Evolutionary conservation across 257 asterid species (phyloP).

Genomic region (Salvia rosmarinus): DNA sequence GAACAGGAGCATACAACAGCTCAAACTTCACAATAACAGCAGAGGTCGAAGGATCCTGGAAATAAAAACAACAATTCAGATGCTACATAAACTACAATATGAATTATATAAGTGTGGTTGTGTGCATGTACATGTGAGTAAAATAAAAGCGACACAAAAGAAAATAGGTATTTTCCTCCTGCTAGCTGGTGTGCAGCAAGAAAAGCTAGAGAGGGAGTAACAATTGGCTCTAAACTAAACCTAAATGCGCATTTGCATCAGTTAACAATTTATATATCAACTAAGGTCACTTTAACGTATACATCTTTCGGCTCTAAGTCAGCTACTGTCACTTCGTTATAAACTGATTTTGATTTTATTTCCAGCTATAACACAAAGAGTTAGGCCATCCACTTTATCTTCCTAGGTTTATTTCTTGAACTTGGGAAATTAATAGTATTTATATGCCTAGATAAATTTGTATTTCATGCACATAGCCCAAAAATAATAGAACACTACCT

Average conservation of each 20-base stretch:
- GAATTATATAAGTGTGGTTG: not conserved
- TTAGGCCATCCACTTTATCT: constrained; percentile 20
- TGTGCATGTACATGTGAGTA: not conserved
- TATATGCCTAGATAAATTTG: not conserved
- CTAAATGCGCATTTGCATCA: constrained; percentile 21
- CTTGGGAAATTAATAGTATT: not conserved
- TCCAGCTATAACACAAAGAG: constrained; percentile 3
- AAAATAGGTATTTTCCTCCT: constrained; percentile 13
- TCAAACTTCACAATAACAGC: constrained; percentile 90
- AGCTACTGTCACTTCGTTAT: constrained; percentile 22
- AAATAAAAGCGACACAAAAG: constrained; percentile 13
- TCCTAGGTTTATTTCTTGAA: constrained; percentile 8
- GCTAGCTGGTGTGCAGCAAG: constrained; percentile 16
- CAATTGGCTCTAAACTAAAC: constrained; percentile 3
- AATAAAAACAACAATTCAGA: constrained; percentile 42
- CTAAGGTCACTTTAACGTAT: constrained; percentile 16
- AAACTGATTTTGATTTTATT: not conserved
- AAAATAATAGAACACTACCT: constrained; percentile 49
- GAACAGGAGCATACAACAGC: constrained; percentile 79
- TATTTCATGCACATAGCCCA: constrained; percentile 23
- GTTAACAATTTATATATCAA: constrained; percentile 4
- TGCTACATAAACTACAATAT: constrained; percentile 14
- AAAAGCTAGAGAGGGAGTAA: constrained; percentile 7
- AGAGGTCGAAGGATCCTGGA: constrained; percentile 70
- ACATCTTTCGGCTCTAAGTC: constrained; percentile 11